Conservation (phyloP, 768 basidiomycete species). For the Boletus pseudopeckii region DNA sequence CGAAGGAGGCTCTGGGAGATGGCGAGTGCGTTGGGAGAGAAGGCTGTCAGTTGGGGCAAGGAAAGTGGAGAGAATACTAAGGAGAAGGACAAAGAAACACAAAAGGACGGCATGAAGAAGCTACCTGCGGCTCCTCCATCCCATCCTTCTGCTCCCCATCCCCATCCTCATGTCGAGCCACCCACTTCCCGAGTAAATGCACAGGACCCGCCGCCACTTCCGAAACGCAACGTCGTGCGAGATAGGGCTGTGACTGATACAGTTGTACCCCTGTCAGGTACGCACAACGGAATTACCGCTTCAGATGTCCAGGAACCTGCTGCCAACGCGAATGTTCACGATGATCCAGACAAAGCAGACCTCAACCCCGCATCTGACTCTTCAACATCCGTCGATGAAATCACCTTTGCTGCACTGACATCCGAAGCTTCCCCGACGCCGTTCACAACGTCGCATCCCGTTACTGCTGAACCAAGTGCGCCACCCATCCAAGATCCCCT, state of each 20-base stretch:
- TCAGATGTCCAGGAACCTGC: slow-evolving; percentile 3
- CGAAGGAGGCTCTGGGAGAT: slow-evolving; percentile 65
- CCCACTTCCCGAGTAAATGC: slow-evolving; percentile 7
- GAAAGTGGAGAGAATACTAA: slow-evolving; percentile 30
- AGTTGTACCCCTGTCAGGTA: neutral
- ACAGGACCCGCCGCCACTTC: slow-evolving; percentile 45
- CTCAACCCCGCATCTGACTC: slow-evolving; percentile 7
- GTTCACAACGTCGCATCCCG: neutral
- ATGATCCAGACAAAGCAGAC: slow-evolving; percentile 8
- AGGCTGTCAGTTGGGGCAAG: slow-evolving; percentile 53
- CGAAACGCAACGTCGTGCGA: slow-evolving; percentile 45
- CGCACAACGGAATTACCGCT: neutral
- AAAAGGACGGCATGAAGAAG: slow-evolving; percentile 23
- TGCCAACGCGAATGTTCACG: slow-evolving; percentile 1
- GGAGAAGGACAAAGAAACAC: slow-evolving; percentile 34
- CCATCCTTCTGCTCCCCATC: slow-evolving; percentile 25
- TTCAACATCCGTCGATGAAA: slow-evolving; percentile 22
- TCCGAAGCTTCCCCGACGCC: neutral
- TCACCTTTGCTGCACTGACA: slow-evolving; percentile 16
- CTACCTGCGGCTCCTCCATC: slow-evolving; percentile 24
- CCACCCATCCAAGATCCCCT: slow-evolving; percentile 2
- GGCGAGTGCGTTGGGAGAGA: slow-evolving; percentile 58
- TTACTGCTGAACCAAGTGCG: slow-evolving; percentile 7
- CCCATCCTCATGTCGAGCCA: slow-evolving; percentile 17
- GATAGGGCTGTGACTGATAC: slow-evolving; percentile 14